Conservation (phyloP, 2,329 filamentous ascomycete species). For the Monosporascus sp. region DNA sequence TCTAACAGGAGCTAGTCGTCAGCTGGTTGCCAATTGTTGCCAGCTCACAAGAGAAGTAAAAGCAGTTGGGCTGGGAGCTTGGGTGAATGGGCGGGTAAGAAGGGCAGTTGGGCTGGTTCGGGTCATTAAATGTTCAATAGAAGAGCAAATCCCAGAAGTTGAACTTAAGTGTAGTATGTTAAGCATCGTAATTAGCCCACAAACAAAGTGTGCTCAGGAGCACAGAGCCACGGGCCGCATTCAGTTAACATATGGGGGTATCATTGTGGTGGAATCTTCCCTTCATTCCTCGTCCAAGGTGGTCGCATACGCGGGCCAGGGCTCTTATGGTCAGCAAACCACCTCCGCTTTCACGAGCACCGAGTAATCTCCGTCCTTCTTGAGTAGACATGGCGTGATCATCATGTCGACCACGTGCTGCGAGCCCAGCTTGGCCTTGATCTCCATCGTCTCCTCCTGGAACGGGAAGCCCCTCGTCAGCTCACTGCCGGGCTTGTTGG, state of each 20-base stretch:
- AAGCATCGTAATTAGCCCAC: too few species aligned
- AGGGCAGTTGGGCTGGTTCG: background rate
- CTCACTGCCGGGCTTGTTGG: conserved; percentile 16
- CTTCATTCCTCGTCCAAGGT: background rate
- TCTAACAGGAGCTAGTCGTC: background rate
- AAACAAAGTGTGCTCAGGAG: too few species aligned
- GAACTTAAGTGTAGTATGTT: background rate
- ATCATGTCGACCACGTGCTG: conserved; percentile 21
- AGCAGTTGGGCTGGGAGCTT: background rate
- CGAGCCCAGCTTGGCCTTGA: conserved; percentile 11
- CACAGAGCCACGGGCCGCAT: too few species aligned
- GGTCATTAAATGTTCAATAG: background rate
- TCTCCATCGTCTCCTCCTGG: conserved; percentile 15
- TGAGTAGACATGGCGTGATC: conserved; percentile 22
- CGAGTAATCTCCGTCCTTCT: conserved; percentile 16
- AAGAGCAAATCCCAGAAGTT: background rate
- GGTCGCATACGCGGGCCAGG: background rate
- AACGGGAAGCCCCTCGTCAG: conserved; percentile 18
- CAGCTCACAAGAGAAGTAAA: background rate
- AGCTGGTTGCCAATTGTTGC: background rate
- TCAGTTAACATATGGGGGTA: too few species aligned
- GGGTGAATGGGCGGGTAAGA: background rate
- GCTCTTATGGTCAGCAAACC: conserved; percentile 12
- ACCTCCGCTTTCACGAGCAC: conserved; percentile 24
- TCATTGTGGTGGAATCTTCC: too few species aligned